These are phyloP conservation scores for Russula olivacea DNA, from an alignment of 768 basidiomycete genomes.

Conservation along the genomic window DNA sequence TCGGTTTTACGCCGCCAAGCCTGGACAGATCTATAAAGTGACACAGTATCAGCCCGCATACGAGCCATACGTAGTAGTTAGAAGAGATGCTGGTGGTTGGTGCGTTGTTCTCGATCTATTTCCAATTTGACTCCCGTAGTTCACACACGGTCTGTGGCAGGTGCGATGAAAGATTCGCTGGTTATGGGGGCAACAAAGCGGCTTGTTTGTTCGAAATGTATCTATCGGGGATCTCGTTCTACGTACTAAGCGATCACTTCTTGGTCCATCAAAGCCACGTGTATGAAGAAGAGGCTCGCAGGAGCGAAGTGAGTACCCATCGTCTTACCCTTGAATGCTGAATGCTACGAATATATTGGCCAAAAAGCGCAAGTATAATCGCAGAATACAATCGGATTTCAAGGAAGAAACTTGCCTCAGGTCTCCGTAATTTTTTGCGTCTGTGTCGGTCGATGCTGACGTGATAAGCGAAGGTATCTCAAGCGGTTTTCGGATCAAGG, in stretches of 20 bases:
- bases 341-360: neutral
- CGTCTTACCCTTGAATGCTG: neutral
- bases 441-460: neutral
- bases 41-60: constrained; percentile 76
- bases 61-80: constrained; percentile 84
- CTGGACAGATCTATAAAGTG: constrained; percentile 70
- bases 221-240: constrained; percentile 76
- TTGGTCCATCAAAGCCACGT: constrained; percentile 81
- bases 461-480: constrained; percentile 16
- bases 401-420: constrained; percentile 70
- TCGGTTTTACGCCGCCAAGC: constrained; percentile 52
- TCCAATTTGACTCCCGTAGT: no score
- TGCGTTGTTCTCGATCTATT: neutral
- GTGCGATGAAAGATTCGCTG: constrained; percentile 89
- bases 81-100: constrained; percentile 36
- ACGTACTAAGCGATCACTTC: constrained; percentile 82
- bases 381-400: constrained; percentile 72
- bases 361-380: constrained; percentile 61
- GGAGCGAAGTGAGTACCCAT: constrained; percentile 49
- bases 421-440: constrained; percentile 30
- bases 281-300: constrained; percentile 71
- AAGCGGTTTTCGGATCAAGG: constrained; percentile 20
- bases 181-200: constrained; percentile 90
- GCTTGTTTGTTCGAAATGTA: constrained; percentile 91
- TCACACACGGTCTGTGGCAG: constrained; percentile 33